Evolutionary conservation across 2,329 filamentous ascomycete genomes (phyloP).

Genomic region (Exophiala sp.): DNA sequence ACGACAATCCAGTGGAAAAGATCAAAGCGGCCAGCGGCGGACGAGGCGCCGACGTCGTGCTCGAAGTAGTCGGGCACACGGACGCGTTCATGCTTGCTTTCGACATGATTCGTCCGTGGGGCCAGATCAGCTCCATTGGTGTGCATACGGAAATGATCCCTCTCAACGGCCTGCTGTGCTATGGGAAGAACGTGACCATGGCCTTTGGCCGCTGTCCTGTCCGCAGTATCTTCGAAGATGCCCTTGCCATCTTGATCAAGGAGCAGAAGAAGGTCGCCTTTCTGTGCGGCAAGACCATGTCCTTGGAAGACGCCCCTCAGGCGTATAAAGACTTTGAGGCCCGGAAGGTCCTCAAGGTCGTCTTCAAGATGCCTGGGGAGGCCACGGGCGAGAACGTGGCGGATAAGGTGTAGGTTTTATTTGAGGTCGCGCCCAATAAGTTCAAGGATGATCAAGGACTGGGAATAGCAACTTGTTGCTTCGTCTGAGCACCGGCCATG

Average conservation of each 20-base stretch:
- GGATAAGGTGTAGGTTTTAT: constrained; percentile 33
- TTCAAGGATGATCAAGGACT: background rate
- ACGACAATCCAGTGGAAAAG: constrained; percentile 50
- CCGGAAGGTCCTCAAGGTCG: constrained; percentile 27
- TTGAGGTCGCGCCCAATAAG: background rate
- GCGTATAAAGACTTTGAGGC: constrained; percentile 29
- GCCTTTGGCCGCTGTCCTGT: constrained; percentile 29
- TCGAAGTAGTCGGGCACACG: constrained; percentile 27
- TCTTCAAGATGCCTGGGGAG: constrained; percentile 24
- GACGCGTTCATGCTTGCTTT: constrained; percentile 29
- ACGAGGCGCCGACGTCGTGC: constrained; percentile 60
- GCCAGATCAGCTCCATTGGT: constrained; percentile 28
- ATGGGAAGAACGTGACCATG: constrained; percentile 30
- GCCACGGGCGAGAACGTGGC: constrained; percentile 32
- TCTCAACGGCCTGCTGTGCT: constrained; percentile 23
- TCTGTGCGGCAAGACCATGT: constrained; percentile 28
- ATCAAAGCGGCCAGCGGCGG: constrained; percentile 55
- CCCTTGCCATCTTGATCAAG: constrained; percentile 25
- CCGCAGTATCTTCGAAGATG: constrained; percentile 28
- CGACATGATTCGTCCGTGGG: constrained; percentile 28
- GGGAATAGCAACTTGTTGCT: too few relatives aligned
- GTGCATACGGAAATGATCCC: constrained; percentile 28
- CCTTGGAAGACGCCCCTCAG: constrained; percentile 27
- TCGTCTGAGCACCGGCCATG: too few relatives aligned
- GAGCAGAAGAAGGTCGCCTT: constrained; percentile 29